Base-by-base conservation (phyloP, 176 grass and related monocot genomes). In the Rhipidocladum racemiflorum region DNA sequence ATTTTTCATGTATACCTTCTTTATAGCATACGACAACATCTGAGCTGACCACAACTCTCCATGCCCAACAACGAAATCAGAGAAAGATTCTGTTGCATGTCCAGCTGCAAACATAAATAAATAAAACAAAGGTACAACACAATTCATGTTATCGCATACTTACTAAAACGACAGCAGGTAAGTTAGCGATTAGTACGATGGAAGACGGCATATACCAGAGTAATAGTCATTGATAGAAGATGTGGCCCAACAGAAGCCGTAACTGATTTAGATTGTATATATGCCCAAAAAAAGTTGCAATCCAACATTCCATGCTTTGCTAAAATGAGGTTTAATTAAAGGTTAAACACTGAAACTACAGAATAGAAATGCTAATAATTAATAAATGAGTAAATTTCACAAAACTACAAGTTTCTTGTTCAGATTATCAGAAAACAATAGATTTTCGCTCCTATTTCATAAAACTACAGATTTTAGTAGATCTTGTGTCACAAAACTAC, bases 21-120 rank as follows among this genome's bases (percentile, higher is more conserved):
- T 89, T 86, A 98, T 94, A 54, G 87, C 91, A 89, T 90, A 91
- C 0, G 90, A 95, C 56, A 98, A 46, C 95, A 98, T 93, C 76
- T 95, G 92, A 62, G 92, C 87, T 84, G 95, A 98, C 95, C 95
- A 98, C 89, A 98, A 84, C 61, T 98, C 95, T 48, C 95, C 95
- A 89, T 98, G 88, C 64, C 95, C 95, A 75, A 95, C 95, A 80
- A 98, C 92, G 57, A 98, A 98, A 74, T 98, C 95, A 28, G 95
- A 89, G 84, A 98, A 98, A 72, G 95, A 95, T 80, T 98, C 92
- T 36, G 95, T 98, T 29, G 88, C 92, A 88, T 98, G 92, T 73
- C 95, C 95, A 90, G 92, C 95, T 98, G 81, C 87, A 95, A 84
- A 88, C 20, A 62, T 74, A 85, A 57, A 78, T 57, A 70, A 29